Conservation (phyloP, 306 rosid species). For the Quercus ilex region DNA sequence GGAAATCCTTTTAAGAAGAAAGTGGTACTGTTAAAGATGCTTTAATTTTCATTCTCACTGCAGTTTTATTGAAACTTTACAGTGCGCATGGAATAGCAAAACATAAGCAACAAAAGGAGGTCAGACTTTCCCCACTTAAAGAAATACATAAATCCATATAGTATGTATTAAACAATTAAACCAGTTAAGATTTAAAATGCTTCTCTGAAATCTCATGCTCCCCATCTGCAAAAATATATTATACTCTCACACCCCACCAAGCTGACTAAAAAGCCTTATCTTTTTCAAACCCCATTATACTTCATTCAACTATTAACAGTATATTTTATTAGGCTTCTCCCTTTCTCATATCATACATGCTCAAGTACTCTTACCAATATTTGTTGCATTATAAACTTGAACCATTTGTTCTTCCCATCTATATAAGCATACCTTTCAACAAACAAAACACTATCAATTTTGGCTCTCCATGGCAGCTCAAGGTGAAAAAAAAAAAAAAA, state of each 20-base stretch:
- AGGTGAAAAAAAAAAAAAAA: slow-evolving; percentile 39
- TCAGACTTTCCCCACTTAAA: slow-evolving; percentile 59
- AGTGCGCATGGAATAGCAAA: slow-evolving; percentile 83
- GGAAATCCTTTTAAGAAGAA: slow-evolving; percentile 44
- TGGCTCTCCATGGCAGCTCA: slow-evolving; percentile 38
- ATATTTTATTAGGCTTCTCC: slow-evolving; percentile 27
- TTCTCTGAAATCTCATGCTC: slow-evolving; percentile 60
- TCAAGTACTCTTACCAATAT: slow-evolving; percentile 49
- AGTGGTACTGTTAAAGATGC: slow-evolving; percentile 54
- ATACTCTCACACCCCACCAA: slow-evolving; percentile 60
- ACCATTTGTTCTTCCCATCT: slow-evolving; percentile 37
- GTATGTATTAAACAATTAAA: slow-evolving; percentile 11
- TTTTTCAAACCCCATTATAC: slow-evolving; percentile 46
- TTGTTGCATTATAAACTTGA: slow-evolving; percentile 42
- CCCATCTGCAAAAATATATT: slow-evolving; percentile 55
- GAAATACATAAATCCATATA: slow-evolving; percentile 19
- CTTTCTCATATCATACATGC: slow-evolving; percentile 20
- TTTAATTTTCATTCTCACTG: slow-evolving; percentile 32
- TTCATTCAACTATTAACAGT: slow-evolving; percentile 40
- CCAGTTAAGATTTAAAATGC: slow-evolving; percentile 37
- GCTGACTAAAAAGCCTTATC: slow-evolving; percentile 66
- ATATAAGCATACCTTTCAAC: slow-evolving; percentile 42
- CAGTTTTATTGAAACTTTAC: slow-evolving; percentile 58
- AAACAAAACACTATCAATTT: slow-evolving; percentile 32
- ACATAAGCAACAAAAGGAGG: slow-evolving; percentile 55